Percentiles rank a stretch among this genome's conserved stretches.
These are phyloP conservation scores for Trametes maxima DNA, from an alignment of 768 basidiomycete genomes.

Conservation along the genomic window DNA sequence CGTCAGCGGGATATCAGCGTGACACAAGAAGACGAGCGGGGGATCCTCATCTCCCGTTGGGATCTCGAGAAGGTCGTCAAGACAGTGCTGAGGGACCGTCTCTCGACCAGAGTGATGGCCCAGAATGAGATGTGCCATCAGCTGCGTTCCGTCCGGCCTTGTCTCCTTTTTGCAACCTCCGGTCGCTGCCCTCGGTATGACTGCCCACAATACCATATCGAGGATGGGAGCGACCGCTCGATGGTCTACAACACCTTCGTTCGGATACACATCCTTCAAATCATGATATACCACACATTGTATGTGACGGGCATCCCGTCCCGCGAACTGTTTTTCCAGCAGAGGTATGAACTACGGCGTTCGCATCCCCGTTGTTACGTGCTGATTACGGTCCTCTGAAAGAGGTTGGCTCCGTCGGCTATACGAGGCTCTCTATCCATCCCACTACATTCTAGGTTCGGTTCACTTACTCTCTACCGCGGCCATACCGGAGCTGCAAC, in stretches of 20 bases:
- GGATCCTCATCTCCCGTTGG: neutral
- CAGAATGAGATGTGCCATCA: neutral
- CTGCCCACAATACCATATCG: neutral
- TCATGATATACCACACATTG: conserved; percentile 46
- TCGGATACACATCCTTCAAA: conserved; percentile 50
- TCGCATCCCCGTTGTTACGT: neutral
- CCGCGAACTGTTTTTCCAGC: conserved; percentile 1
- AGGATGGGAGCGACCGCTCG: neutral
- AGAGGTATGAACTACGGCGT: neutral
- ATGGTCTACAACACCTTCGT: conserved; percentile 46
- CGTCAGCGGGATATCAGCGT: no score
- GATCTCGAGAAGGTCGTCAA: neutral
- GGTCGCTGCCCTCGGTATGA: neutral
- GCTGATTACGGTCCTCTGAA: neutral
- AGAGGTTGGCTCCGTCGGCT: conserved; percentile 52
- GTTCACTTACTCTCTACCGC: conserved; percentile 37
- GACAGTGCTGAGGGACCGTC: neutral
- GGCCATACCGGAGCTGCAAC: conserved; percentile 42
- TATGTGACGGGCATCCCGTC: conserved; percentile 11
- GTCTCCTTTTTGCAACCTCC: neutral
- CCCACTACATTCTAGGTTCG: conserved; percentile 49
- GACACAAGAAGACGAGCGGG: neutral
- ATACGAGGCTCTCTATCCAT: conserved; percentile 54
- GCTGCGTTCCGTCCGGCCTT: neutral
- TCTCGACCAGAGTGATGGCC: neutral